Evolutionary conservation across 345 rosid species (phyloP).

Genomic region (Linum lewisii): DNA sequence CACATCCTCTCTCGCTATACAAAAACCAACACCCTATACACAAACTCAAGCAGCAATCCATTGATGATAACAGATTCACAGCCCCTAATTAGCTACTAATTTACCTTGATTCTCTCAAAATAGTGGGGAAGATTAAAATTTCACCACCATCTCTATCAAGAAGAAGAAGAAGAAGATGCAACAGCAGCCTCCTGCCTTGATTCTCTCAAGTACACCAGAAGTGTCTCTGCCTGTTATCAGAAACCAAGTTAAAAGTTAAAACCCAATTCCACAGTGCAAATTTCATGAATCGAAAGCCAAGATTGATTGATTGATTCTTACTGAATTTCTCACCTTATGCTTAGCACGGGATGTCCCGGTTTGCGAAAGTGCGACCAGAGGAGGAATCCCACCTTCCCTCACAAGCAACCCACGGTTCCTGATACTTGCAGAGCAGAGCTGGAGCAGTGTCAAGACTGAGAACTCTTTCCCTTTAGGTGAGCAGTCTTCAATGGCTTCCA

Average conservation of each 20-base stretch:
- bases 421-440: slow-evolving; percentile 60
- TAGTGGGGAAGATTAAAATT: neutral
- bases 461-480: slow-evolving; percentile 82
- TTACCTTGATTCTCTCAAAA: slow-evolving; percentile 13
- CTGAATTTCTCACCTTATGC: slow-evolving; percentile 43
- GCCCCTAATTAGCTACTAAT: slow-evolving; percentile 34
- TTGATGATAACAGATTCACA: no score
- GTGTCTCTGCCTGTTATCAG: slow-evolving; percentile 78
- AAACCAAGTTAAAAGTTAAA: neutral
- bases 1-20: slow-evolving; percentile 10
- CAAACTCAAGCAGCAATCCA: slow-evolving; percentile 21
- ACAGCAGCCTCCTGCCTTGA: slow-evolving; percentile 63
- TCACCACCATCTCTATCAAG: slow-evolving; percentile 16
- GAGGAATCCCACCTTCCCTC: slow-evolving; percentile 97
- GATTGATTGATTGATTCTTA: no score
- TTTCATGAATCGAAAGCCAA: neutral
- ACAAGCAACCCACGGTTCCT: slow-evolving; percentile 83
- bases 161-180: slow-evolving; percentile 42
- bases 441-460: slow-evolving; percentile 71
- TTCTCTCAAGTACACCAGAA: slow-evolving; percentile 62
- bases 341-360: slow-evolving; percentile 62
- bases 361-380: slow-evolving; percentile 88
- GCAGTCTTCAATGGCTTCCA: slow-evolving; percentile 89
- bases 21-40: slow-evolving; percentile 3
- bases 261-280: neutral